Percentiles rank a stretch among this genome's conserved stretches.
phyloP scores from a whole-genome alignment of 257 asterid species.

The Cruciata laevipes region DNA sequence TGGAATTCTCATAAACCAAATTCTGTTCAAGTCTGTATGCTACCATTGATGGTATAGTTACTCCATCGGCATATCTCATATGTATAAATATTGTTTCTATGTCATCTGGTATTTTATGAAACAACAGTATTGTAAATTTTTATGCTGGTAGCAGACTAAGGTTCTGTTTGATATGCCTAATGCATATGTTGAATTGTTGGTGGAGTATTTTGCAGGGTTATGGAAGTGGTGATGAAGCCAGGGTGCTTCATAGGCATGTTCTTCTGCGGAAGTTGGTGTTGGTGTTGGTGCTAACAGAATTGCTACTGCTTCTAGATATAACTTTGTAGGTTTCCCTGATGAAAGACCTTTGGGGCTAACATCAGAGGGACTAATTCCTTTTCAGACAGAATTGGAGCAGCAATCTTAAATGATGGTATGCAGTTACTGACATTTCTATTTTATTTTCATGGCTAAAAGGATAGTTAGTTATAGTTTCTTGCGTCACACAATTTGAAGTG shows the following conservation, averaged over 20 bases:
- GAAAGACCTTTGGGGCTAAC: conserved; percentile 21
- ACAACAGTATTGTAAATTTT: not conserved
- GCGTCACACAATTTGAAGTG: not conserved
- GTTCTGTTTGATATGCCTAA: not conserved
- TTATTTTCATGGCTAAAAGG: not conserved
- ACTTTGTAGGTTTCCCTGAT: conserved; percentile 19
- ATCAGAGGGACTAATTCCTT: conserved; percentile 17
- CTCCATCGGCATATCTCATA: no score
- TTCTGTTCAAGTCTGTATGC: no score
- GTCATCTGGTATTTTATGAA: no score
- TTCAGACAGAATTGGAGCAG: conserved; percentile 43
- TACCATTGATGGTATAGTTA: no score
- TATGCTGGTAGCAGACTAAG: not conserved
- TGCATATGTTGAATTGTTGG: no score
- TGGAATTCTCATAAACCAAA: no score
- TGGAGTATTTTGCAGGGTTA: conserved; percentile 45
- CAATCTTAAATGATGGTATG: conserved; percentile 92
- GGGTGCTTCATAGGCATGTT: conserved; percentile 78
- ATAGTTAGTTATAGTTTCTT: not conserved
- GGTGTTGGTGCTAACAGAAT: conserved; percentile 83
- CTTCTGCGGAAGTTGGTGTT: conserved; percentile 56
- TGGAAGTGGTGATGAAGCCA: conserved; percentile 93
- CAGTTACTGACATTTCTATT: conserved; percentile 47
- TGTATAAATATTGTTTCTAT: no score
- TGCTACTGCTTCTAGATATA: conserved; percentile 47